Base-by-base conservation (phyloP, 495 filamentous ascomycete genomes). In the Acidiella bohemica region DNA sequence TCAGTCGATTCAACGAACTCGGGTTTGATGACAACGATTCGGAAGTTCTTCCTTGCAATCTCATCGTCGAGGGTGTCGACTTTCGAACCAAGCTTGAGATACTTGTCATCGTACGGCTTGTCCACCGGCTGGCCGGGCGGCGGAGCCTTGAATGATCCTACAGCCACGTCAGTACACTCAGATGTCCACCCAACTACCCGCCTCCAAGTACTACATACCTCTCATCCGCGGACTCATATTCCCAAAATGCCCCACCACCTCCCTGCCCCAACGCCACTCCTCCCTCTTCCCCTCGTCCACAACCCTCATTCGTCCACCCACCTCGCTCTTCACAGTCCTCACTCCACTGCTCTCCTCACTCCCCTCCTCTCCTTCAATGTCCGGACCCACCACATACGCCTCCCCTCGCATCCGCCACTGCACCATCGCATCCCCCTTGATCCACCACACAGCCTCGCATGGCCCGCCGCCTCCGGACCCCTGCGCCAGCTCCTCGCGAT, bases 381-480 rank as follows among this genome's bases (percentile, higher is more conserved):
- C 75, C n/a, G 61, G 56, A 0, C 59, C 71, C 0, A 63, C 60
- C 10, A 64, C 47, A 34, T 58, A 86, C n/a, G 81, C 84, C 21
- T 59, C 57, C 7, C 90, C 90, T 14, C 73, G 67, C 12, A 97
- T 51, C 32, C 90, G 67, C 90, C 88, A 96, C 65, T 96, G 88
- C 24, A 71, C 78, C 58, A 65, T 69, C 12, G 63, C 56, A 31
- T 78, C 72, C 9, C 42, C 42, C 54, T 71, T 70, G 12, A 77
- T 56, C 88, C 88, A 97, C 58, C 81, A 96, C 10, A 84, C 68
- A 9, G 75, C 84, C 59, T 97, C 90, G 11, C 86, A 73, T 0
- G 67, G 67, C 17, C 73, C 76, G 0, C 80, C 82, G 5, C 76
- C 76, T 4, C 75, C 76, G 25, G 66, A 66, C 12, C 67, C 73